Evolutionary conservation across 148 eudicot genomes (phyloP).

Genomic region (Arbutus unedo): DNA sequence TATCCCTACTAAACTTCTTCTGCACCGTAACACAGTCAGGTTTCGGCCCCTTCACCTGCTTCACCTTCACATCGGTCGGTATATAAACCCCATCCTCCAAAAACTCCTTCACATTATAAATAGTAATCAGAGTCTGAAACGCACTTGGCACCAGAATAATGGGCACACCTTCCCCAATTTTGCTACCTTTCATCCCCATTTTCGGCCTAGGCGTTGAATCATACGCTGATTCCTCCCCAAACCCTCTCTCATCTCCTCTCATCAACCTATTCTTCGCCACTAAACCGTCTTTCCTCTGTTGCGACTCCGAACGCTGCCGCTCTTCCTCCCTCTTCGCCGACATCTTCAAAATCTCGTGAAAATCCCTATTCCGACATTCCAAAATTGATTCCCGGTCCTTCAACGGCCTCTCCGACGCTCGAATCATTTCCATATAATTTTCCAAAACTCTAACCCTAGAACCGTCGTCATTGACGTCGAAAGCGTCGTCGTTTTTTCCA

Average conservation of each 20-base stretch:
- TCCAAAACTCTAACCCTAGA: constrained; percentile 22
- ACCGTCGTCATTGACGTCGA: constrained; percentile 15
- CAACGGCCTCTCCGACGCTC: constrained; percentile 56
- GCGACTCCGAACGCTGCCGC: constrained; percentile 56
- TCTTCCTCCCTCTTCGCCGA: constrained; percentile 78
- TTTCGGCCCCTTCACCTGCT: constrained; percentile 79
- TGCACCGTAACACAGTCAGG: constrained; percentile 95
- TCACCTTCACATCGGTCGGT: constrained; percentile 80
- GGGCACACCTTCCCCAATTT: constrained; percentile 92
- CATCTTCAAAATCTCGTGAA: constrained; percentile 43
- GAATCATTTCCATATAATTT: constrained; percentile 37
- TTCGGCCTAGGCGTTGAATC: constrained; percentile 50
- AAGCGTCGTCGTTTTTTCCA: background rate
- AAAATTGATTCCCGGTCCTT: constrained; percentile 62
- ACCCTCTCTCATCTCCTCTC: constrained; percentile 45
- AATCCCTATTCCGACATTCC: constrained; percentile 58
- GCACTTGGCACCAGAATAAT: constrained; percentile 93
- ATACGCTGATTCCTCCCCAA: constrained; percentile 40
- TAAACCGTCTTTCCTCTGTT: constrained; percentile 74
- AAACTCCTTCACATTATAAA: constrained; percentile 93
- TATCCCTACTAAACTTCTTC: constrained; percentile 94
- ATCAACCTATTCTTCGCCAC: constrained; percentile 53
- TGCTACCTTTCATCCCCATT: constrained; percentile 55
- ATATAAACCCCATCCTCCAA: constrained; percentile 90
- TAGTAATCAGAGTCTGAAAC: constrained; percentile 76